These are phyloP conservation scores for Tulasnella calospora DNA, from an alignment of 768 basidiomycete species.

Conservation along the genomic window DNA sequence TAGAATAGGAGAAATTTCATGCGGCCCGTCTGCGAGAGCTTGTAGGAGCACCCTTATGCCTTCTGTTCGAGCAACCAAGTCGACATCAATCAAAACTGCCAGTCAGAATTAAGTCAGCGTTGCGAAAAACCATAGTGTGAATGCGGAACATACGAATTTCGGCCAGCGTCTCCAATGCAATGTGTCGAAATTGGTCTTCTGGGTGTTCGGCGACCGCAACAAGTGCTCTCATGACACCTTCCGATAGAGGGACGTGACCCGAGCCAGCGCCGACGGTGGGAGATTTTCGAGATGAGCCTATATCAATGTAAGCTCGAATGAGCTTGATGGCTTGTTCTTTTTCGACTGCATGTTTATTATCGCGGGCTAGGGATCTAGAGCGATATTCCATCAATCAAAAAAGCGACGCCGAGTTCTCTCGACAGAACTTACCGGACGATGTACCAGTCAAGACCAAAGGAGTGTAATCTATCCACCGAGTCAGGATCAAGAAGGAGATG, in stretches of 20 bases:
- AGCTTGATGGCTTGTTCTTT: conserved; percentile 91
- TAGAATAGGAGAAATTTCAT: conserved; percentile 70
- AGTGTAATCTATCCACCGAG: conserved; percentile 50
- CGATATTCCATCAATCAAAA: not conserved
- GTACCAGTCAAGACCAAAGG: conserved; percentile 78
- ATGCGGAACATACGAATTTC: conserved; percentile 66
- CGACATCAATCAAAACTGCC: conserved; percentile 81
- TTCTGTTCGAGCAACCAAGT: conserved; percentile 71
- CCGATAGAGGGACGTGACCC: conserved; percentile 50
- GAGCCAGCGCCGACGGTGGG: conserved; percentile 34
- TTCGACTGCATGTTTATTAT: conserved; percentile 75
- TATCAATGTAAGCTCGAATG: conserved; percentile 72
- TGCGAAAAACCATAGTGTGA: not conserved
- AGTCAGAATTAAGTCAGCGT: not conserved
- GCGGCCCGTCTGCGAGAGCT: conserved; percentile 82
- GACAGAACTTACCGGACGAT: conserved; percentile 66
- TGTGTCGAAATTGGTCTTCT: conserved; percentile 80
- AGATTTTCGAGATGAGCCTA: conserved; percentile 48
- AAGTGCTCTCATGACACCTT: conserved; percentile 78
- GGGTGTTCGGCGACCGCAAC: conserved; percentile 88
- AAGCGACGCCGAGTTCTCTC: not conserved
- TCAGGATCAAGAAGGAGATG: conserved; percentile 67
- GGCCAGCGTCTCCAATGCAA: conserved; percentile 79
- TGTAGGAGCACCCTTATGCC: conserved; percentile 83
- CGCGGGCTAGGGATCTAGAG: conserved; percentile 72